Percentiles rank a stretch among this genome's conserved stretches.
phyloP scores from a whole-genome alignment of 2,329 filamentous ascomycete species.

The Phialophora chinensis region DNA sequence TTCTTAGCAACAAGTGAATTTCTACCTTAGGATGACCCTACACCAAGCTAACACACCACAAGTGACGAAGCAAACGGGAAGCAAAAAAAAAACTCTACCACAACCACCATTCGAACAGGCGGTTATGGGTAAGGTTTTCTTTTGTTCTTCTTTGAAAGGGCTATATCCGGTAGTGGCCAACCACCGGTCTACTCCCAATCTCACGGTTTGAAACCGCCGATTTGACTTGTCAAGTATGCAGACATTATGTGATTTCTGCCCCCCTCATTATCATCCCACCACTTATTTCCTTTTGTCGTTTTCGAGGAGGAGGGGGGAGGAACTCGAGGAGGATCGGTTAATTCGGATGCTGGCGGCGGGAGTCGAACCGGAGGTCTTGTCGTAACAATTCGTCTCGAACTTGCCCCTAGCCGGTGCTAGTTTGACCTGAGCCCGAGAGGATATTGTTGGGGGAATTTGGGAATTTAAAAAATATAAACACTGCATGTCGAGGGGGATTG shows the following conservation, averaged over 20 bases:
- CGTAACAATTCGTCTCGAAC: background rate
- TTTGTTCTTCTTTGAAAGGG: background rate
- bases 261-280: background rate
- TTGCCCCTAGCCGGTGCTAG: background rate
- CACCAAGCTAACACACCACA: background rate
- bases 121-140: background rate
- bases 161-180: background rate
- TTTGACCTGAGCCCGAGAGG: background rate
- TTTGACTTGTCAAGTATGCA: constrained; percentile 2
- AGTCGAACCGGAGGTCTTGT: background rate
- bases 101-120: background rate
- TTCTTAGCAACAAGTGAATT: background rate
- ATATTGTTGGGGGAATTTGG: background rate
- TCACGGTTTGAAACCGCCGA: background rate
- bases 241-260: background rate
- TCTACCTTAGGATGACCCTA: background rate
- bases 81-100: background rate
- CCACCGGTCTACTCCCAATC: background rate
- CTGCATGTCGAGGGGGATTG: background rate
- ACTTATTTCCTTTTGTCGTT: background rate
- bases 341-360: too few relatives aligned
- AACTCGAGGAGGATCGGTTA: too few relatives aligned
- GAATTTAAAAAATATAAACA: background rate
- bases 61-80: background rate
- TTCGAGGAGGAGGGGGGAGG: background rate